Percentiles rank a stretch among this genome's conserved stretches.
phyloP scores from a whole-genome alignment of 2,329 filamentous ascomycete genomes.

The Talaromyces islandicus region DNA sequence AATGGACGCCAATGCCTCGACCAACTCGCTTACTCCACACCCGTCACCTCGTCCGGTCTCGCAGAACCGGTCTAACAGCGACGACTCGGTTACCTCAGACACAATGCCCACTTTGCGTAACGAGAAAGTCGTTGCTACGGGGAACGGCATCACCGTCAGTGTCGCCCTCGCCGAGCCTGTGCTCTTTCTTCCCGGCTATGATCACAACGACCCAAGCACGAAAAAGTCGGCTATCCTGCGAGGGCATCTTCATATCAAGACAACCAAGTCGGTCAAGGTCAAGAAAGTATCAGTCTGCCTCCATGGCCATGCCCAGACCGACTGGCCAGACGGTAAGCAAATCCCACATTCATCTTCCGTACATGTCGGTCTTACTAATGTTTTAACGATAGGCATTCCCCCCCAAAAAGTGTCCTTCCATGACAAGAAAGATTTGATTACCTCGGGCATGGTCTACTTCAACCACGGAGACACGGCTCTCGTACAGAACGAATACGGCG shows the following conservation, averaged over 20 bases:
- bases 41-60: constrained; percentile 13
- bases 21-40: neutral
- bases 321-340: constrained; percentile 78
- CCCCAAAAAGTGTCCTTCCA: constrained; percentile 76
- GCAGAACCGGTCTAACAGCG: constrained; percentile 15
- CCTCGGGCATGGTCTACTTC: constrained; percentile 88
- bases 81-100: constrained; percentile 15
- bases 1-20: constrained; percentile 13
- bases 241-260: constrained; percentile 72
- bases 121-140: constrained; percentile 44
- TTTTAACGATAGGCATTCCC: constrained; percentile 63
- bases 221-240: constrained; percentile 75
- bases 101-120: constrained; percentile 33
- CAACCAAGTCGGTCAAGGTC: constrained; percentile 87
- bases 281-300: constrained; percentile 87
- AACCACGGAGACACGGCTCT: constrained; percentile 47
- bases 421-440: constrained; percentile 80
- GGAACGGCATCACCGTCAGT: constrained; percentile 42
- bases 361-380: neutral
- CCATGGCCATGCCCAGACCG: constrained; percentile 75
- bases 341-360: neutral
- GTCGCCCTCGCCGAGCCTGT: constrained; percentile 44
- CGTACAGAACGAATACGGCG: constrained; percentile 57
- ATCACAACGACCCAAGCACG: constrained; percentile 46
- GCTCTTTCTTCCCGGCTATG: constrained; percentile 44